Percentiles rank a stretch among this genome's conserved stretches.
Conservation (phyloP, 352 stramenopile genomes). For the Thalassiosira oceanica region DNA sequence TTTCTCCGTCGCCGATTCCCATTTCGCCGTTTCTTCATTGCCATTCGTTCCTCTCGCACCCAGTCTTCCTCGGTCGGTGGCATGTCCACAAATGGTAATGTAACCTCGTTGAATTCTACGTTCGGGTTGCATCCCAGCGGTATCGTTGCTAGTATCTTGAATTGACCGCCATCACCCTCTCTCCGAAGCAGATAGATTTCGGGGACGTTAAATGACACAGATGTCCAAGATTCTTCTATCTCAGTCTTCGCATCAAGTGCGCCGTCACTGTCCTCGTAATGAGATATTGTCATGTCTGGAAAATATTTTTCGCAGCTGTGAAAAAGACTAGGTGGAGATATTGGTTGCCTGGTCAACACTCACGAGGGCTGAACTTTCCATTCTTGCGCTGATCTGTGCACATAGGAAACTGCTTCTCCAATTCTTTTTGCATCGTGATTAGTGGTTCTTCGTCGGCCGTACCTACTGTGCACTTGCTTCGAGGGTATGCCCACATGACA, state of each 20-base stretch:
- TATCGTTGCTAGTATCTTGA: slow-evolving; percentile 64
- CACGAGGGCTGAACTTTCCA: slow-evolving; percentile 57
- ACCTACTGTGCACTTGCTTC: slow-evolving; percentile 9
- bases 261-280: slow-evolving; percentile 57
- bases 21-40: slow-evolving; percentile 57
- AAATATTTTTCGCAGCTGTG: too few species aligned
- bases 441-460: slow-evolving; percentile 34
- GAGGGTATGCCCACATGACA: slow-evolving; percentile 72
- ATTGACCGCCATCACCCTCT: slow-evolving; percentile 69
- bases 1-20: slow-evolving; percentile 8
- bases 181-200: slow-evolving; percentile 72
- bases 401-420: slow-evolving; percentile 68
- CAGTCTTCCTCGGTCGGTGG: slow-evolving; percentile 67
- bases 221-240: slow-evolving; percentile 46
- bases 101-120: slow-evolving; percentile 48
- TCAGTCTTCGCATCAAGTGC: slow-evolving; percentile 48
- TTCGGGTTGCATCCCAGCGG: slow-evolving; percentile 33
- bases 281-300: slow-evolving; percentile 78
- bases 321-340: too few species aligned
- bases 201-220: slow-evolving; percentile 52
- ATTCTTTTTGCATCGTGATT: slow-evolving; percentile 43
- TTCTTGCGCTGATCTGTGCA: slow-evolving; percentile 57
- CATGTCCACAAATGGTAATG: slow-evolving; percentile 60
- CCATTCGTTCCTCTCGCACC: slow-evolving; percentile 67
- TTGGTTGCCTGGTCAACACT: too few species aligned